phyloP scores from a whole-genome alignment of 345 rosid genomes.

The Salix viminalis region DNA sequence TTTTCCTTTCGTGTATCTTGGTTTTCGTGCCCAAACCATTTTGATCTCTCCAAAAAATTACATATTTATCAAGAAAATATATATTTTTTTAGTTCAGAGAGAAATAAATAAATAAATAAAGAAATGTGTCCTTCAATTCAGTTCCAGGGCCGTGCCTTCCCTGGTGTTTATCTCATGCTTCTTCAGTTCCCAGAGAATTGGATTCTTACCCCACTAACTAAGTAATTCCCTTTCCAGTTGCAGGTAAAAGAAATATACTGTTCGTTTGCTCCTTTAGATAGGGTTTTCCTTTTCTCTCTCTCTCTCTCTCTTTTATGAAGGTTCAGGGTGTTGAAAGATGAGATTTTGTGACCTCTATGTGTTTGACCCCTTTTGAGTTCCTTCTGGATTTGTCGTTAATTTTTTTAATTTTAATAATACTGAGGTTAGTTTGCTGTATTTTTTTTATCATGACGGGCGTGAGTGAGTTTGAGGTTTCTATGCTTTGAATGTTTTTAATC shows the following conservation, averaged over 20 bases:
- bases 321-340: neutral
- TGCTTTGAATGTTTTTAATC: neutral
- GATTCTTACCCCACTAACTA: neutral
- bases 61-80: too few species aligned
- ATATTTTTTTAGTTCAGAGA: neutral
- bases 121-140: constrained; percentile 2
- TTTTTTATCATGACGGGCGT: neutral
- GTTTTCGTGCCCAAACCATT: neutral
- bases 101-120: neutral
- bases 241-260: neutral
- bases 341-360: neutral
- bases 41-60: neutral
- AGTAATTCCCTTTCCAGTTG: neutral
- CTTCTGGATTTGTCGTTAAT: neutral
- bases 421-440: neutral
- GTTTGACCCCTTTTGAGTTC: neutral
- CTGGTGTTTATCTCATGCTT: neutral
- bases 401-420: neutral
- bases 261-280: neutral
- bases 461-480: neutral
- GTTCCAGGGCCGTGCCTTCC: neutral
- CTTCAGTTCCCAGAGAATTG: neutral
- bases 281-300: neutral
- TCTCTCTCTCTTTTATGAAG: too few species aligned
- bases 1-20: neutral